A percentile compares a stretch with the other conserved stretches of the same genome.
Evolutionary conservation across 2,329 filamentous ascomycete species (phyloP).

Genomic region (Diatrype stigma): DNA sequence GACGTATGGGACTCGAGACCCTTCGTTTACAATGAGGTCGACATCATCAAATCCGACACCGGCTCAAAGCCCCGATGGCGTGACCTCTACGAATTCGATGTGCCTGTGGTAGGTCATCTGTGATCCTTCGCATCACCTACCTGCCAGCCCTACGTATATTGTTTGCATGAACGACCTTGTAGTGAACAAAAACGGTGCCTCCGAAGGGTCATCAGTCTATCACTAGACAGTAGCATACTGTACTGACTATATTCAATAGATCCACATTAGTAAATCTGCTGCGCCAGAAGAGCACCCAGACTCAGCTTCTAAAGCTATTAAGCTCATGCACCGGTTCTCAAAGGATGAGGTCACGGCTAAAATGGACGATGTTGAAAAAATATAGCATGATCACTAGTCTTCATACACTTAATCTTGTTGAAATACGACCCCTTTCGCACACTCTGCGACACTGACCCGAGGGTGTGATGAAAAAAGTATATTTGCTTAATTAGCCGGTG

Average conservation of each 20-base stretch:
- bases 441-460: not conserved
- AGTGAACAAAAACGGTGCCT: too few relatives aligned
- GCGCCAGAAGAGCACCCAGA: slow-evolving; percentile 48
- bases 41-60: slow-evolving; percentile 61
- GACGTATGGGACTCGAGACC: slow-evolving; percentile 63
- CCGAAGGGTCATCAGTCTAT: too few relatives aligned
- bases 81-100: slow-evolving; percentile 74
- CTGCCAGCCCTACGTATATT: too few relatives aligned
- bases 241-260: slow-evolving; percentile 31
- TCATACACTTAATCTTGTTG: not conserved
- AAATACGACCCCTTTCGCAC: not conserved
- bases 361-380: slow-evolving; percentile 56
- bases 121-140: too few relatives aligned
- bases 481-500: too few relatives aligned
- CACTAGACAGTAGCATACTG: too few relatives aligned
- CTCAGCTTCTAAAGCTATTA: slow-evolving; percentile 56
- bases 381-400: slow-evolving; percentile 2
- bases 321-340: slow-evolving; percentile 76
- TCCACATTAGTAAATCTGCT: slow-evolving; percentile 57
- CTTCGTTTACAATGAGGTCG: slow-evolving; percentile 65
- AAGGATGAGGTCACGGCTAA: slow-evolving; percentile 60
- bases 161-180: too few relatives aligned
- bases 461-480: too few relatives aligned
- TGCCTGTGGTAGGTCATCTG: slow-evolving; percentile 63
- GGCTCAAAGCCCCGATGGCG: slow-evolving; percentile 55